A percentile compares a stretch with the other conserved stretches of the same genome.
Conservation (phyloP, 1,139 yeast genomes). For the Saccharomyces pastorianus region DNA sequence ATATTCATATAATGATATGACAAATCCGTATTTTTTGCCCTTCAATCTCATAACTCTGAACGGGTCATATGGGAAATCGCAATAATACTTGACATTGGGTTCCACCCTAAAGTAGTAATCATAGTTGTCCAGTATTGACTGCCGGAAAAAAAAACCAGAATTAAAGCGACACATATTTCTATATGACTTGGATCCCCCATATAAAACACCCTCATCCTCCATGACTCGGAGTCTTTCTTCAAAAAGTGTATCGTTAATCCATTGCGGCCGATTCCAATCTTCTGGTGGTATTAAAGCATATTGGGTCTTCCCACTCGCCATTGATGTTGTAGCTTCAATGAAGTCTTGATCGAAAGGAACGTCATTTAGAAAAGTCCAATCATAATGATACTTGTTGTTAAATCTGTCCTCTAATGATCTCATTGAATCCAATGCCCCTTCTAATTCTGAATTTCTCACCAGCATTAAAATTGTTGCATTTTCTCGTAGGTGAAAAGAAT, state of each 20-base stretch:
- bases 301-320: conserved; percentile 65
- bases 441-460: conserved; percentile 59
- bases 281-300: conserved; percentile 62
- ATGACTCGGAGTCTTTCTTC: conserved; percentile 46
- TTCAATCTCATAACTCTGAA: conserved; percentile 66
- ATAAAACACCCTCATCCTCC: conserved; percentile 54
- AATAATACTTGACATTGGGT: conserved; percentile 78
- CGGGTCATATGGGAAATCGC: conserved; percentile 80
- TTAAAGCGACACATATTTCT: conserved; percentile 79
- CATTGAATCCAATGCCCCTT: conserved; percentile 56
- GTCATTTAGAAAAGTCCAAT: conserved; percentile 87
- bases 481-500: conserved; percentile 30
- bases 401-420: conserved; percentile 62
- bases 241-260: conserved; percentile 37
- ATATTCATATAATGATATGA: conserved; percentile 68
- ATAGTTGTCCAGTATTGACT: conserved; percentile 53
- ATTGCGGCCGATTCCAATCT: conserved; percentile 62
- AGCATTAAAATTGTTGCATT: conserved; percentile 65
- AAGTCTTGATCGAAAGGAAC: conserved; percentile 67
- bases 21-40: conserved; percentile 78
- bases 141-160: conserved; percentile 74
- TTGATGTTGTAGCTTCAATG: conserved; percentile 54
- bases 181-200: conserved; percentile 72
- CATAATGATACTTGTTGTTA: conserved; percentile 58
- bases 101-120: conserved; percentile 93